These are phyloP conservation scores for Telfairia occidentalis DNA, from an alignment of 331 rosid genomes.

Conservation along the genomic window DNA sequence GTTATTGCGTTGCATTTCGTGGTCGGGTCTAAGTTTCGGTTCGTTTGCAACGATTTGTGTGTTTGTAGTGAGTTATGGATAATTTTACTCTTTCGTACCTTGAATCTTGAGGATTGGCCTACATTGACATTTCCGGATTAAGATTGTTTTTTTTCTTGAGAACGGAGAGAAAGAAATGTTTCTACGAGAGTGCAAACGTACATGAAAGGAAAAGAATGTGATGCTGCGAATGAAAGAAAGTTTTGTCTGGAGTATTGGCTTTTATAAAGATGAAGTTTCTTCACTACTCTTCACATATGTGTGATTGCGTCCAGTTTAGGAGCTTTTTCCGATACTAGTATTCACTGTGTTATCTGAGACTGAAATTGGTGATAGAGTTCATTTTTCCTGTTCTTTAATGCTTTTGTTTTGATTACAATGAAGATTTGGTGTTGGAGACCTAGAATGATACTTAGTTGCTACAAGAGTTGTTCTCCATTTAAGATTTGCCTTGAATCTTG, in stretches of 20 bases:
- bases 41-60: neutral
- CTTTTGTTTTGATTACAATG: neutral
- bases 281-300: neutral
- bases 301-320: neutral
- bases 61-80: neutral
- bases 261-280: neutral
- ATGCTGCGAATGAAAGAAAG: neutral
- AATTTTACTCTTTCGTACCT: neutral
- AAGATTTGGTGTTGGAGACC: neutral
- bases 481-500: neutral
- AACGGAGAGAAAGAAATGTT: neutral
- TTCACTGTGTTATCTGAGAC: neutral
- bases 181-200: neutral
- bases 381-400: neutral
- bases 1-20: neutral
- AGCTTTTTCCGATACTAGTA: neutral
- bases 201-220: neutral
- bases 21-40: neutral
- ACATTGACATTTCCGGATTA: neutral
- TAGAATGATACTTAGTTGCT: neutral
- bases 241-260: neutral
- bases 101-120: neutral
- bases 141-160: neutral
- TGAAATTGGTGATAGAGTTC: neutral
- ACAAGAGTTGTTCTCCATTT: neutral